Conservation (phyloP, 1,284 basidiomycete species). For the Peniophora sp. region DNA sequence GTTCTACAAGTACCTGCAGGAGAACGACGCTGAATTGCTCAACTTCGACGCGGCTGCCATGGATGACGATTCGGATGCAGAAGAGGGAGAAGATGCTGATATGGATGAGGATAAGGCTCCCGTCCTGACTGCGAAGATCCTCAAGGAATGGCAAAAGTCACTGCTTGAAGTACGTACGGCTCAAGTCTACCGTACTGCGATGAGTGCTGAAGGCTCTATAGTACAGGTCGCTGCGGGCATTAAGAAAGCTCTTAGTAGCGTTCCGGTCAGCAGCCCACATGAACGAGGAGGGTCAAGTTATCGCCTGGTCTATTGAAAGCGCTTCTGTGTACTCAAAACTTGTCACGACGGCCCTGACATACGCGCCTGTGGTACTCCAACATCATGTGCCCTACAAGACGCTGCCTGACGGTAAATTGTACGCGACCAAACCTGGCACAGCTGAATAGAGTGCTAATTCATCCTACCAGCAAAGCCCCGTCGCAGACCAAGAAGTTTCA, state of each 20-base stretch:
- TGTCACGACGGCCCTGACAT: slow-evolving; percentile 80
- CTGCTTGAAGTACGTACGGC: slow-evolving; percentile 66
- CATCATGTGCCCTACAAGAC: slow-evolving; percentile 88
- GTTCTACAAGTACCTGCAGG: slow-evolving; percentile 96
- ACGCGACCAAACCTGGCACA: slow-evolving; percentile 19
- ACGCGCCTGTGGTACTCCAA: slow-evolving; percentile 84
- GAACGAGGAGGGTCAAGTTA: slow-evolving; percentile 76
- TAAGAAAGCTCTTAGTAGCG: slow-evolving; percentile 81
- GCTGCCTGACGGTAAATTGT: slow-evolving; percentile 80
- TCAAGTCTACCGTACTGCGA: neutral
- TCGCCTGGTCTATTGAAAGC: slow-evolving; percentile 78
- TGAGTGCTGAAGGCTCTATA: slow-evolving; percentile 20
- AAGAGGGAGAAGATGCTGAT: slow-evolving; percentile 35
- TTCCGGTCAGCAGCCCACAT: slow-evolving; percentile 86
- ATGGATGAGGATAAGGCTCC: slow-evolving; percentile 42
- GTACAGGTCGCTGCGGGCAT: slow-evolving; percentile 80
- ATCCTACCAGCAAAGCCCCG: slow-evolving; percentile 61
- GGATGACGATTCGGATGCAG: slow-evolving; percentile 28
- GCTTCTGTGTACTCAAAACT: slow-evolving; percentile 89
- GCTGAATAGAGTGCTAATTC: neutral
- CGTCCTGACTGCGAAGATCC: slow-evolving; percentile 66
- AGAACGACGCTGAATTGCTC: slow-evolving; percentile 88
- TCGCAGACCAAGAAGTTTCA: slow-evolving; percentile 68
- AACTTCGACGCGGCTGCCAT: slow-evolving; percentile 53
- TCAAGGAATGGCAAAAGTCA: slow-evolving; percentile 86